phyloP scores from a whole-genome alignment of 2,329 filamentous ascomycete species.

The Colletotrichum siamense region DNA sequence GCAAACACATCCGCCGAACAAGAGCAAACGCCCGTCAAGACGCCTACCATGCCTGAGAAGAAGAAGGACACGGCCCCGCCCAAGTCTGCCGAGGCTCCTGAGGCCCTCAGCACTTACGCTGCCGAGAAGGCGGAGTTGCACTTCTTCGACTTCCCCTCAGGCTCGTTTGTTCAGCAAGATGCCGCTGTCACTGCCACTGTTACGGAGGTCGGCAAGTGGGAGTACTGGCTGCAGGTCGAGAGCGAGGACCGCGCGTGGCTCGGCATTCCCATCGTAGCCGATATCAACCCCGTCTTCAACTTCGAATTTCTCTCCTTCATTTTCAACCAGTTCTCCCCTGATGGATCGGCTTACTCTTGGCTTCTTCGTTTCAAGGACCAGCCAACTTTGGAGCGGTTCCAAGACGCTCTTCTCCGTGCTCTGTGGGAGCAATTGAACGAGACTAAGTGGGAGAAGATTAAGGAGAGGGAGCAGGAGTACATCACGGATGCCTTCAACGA shows the following conservation, averaged over 20 bases:
- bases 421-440: conserved; percentile 97
- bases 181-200: conserved; percentile 78
- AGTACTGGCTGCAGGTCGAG: conserved; percentile 92
- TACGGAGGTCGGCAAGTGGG: conserved; percentile 86
- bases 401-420: conserved; percentile 92
- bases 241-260: conserved; percentile 82
- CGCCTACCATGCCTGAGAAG: conserved; percentile 37
- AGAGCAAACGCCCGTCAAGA: conserved; percentile 34
- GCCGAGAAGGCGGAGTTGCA: conserved; percentile 86
- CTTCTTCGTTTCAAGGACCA: conserved; percentile 90
- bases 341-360: conserved; percentile 95
- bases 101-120: conserved; percentile 74
- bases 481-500: conserved; percentile 96
- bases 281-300: conserved; percentile 97
- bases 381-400: conserved; percentile 80
- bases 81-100: conserved; percentile 70
- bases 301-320: conserved; percentile 99
- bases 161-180: conserved; percentile 85
- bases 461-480: conserved; percentile 92
- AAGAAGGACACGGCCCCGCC: conserved; percentile 42
- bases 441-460: conserved; percentile 91
- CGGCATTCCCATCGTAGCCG: conserved; percentile 82
- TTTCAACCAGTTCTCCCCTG: conserved; percentile 92
- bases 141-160: conserved; percentile 88
- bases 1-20: conserved; percentile 55